A percentile compares a stretch with the other conserved stretches of the same genome.
These are phyloP conservation scores for Tetradesmus obliquus DNA, from an alignment of 139 green algal species.

Conservation along the genomic window DNA sequence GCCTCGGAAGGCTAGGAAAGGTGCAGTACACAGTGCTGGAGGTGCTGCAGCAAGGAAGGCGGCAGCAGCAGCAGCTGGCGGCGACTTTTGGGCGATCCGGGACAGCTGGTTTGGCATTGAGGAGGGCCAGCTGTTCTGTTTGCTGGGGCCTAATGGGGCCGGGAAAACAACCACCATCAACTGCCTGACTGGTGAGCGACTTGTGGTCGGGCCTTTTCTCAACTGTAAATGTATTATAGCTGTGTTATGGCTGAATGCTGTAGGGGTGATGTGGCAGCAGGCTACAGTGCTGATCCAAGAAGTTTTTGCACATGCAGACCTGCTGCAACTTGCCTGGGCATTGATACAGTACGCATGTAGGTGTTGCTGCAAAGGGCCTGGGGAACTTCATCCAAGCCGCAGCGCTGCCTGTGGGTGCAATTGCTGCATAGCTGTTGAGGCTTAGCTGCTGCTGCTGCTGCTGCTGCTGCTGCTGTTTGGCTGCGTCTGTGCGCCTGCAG, in stretches of 20 bases:
- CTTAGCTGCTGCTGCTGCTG: not conserved
- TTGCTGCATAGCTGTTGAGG: not conserved
- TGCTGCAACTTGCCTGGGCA: no score
- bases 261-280: not conserved
- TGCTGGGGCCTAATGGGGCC: conserved; percentile 86
- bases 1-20: not conserved
- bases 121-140: conserved; percentile 76
- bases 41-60: not conserved
- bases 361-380: no score
- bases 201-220: not conserved
- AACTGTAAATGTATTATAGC: not conserved
- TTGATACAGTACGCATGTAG: no score
- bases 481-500: not conserved
- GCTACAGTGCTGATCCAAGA: not conserved
- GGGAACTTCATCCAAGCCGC: not conserved
- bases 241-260: not conserved
- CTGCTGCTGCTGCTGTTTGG: not conserved
- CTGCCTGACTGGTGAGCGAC: conserved; percentile 71
- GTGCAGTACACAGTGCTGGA: not conserved
- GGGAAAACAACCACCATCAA: conserved; percentile 92
- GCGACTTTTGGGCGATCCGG: conserved; percentile 69
- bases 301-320: no score
- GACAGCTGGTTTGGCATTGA: conserved; percentile 81
- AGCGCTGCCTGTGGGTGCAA: not conserved
- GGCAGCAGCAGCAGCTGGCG: not conserved